Conservation (phyloP, 257 asterid genomes). For the Nicotiana tabacum region DNA sequence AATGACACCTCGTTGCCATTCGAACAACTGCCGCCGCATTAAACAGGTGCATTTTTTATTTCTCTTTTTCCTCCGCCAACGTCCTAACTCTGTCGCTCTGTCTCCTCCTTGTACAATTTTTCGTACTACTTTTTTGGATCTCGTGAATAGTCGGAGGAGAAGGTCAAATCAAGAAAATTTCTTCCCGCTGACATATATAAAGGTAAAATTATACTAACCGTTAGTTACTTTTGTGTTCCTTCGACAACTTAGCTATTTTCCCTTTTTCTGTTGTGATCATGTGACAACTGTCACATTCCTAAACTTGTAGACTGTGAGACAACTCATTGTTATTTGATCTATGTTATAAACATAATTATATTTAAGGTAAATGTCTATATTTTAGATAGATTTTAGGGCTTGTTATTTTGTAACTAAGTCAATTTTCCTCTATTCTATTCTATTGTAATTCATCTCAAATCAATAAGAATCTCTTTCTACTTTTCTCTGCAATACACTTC, state of each 20-base stretch:
- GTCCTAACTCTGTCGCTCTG: not conserved
- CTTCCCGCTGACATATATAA: not conserved
- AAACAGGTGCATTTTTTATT: slow-evolving; percentile 40
- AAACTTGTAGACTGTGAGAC: not conserved
- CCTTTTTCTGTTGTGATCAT: not conserved
- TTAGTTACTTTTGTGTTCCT: not conserved
- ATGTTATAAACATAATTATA: no score
- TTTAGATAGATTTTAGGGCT: no score
- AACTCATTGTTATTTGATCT: no score
- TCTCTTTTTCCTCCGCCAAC: not conserved
- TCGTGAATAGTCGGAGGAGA: not conserved
- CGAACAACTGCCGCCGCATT: slow-evolving; percentile 54
- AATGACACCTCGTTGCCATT: slow-evolving; percentile 25
- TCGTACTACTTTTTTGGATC: not conserved
- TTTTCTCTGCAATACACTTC: no score
- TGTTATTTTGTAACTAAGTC: no score
- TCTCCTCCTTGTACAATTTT: not conserved
- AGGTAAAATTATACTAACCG: not conserved
- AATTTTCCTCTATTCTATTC: no score
- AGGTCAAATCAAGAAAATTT: not conserved
- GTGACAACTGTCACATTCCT: not conserved
- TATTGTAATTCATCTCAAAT: no score
- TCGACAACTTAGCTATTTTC: not conserved
- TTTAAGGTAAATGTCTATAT: no score
- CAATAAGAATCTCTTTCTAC: no score